A percentile compares a stretch with the other conserved stretches of the same genome.
These are phyloP conservation scores for Prunus armeniaca DNA, from an alignment of 306 rosid genomes.

Conservation along the genomic window DNA sequence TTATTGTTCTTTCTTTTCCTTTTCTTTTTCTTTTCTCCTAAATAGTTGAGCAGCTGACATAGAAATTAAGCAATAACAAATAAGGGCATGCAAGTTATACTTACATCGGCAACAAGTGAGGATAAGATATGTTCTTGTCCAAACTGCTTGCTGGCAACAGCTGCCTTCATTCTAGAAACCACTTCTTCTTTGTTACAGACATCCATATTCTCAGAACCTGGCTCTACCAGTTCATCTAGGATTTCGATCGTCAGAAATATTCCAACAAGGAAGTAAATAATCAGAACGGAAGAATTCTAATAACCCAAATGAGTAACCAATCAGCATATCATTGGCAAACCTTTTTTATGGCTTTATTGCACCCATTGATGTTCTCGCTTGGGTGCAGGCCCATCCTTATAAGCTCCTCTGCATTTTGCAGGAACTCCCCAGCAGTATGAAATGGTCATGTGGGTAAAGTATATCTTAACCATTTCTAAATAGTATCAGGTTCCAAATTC, in stretches of 20 bases:
- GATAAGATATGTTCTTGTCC: constrained; percentile 83
- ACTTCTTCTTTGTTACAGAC: constrained; percentile 82
- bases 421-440: too few relatives aligned
- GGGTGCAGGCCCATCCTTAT: constrained; percentile 95
- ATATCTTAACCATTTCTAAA: too few relatives aligned
- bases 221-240: constrained; percentile 71
- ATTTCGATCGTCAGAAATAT: constrained; percentile 53
- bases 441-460: too few relatives aligned
- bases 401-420: constrained; percentile 65
- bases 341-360: constrained; percentile 75
- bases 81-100: constrained; percentile 17
- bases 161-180: constrained; percentile 75
- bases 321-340: constrained; percentile 31
- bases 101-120: constrained; percentile 87
- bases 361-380: constrained; percentile 88
- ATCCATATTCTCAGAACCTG: constrained; percentile 77
- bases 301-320: neutral
- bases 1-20: neutral
- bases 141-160: constrained; percentile 96
- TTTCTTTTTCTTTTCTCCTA: neutral
- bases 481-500: too few relatives aligned
- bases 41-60: neutral
- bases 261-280: neutral
- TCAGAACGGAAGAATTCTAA: neutral
- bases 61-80: neutral